Evolutionary conservation across 116 monocot species (phyloP), one percentile per base, ranked within the genome.

Genomic region (Posidonia oceanica): DNA sequence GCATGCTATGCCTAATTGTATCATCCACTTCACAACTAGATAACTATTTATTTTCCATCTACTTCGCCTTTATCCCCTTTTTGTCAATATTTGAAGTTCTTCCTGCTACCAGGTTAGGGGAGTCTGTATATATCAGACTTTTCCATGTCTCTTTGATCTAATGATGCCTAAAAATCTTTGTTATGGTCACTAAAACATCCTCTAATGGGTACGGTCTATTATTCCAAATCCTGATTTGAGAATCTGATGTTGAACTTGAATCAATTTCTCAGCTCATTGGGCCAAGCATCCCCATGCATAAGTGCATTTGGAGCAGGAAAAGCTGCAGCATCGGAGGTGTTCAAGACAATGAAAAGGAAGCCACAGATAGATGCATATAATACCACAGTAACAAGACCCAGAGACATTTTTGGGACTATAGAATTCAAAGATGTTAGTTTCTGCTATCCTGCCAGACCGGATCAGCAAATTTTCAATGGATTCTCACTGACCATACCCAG

Each of bases 301-400:
- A 61, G 54, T 63, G 70, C 76, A 20, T 76, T 76, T 21, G 55
- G 14, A 60, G 52, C 61, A 69, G 76, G 70, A 12, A 51, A 69
- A 53, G 69, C 83, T 14, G 88, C 95, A 7, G 95, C 86, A 54
- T 88, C 81, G 70, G 84, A 88, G 17, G 84, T 95, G 52, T 84
- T 91, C 15, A 52, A 86, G 68, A 88, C 91, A 88, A 95, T 95
- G 67, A 84, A 86, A 72, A 80, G 78, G 59, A 88, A 67, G 56
- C 77, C 80, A 38, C 65, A 56, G n/a, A 3, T 75, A 69, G 16
- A 76, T 62, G 72, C 76, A 82, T 70, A 75, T 73, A 37, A 80
- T 77, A 29, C 53, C 61, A 53, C 74, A 20, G 86, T 85, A 44
- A 75, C 64, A 71, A 80, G 59, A 12, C 74, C 88, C 14, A 57